Base-by-base conservation (phyloP, 2,329 filamentous ascomycete species). In the Colletotrichum aenigma region DNA sequence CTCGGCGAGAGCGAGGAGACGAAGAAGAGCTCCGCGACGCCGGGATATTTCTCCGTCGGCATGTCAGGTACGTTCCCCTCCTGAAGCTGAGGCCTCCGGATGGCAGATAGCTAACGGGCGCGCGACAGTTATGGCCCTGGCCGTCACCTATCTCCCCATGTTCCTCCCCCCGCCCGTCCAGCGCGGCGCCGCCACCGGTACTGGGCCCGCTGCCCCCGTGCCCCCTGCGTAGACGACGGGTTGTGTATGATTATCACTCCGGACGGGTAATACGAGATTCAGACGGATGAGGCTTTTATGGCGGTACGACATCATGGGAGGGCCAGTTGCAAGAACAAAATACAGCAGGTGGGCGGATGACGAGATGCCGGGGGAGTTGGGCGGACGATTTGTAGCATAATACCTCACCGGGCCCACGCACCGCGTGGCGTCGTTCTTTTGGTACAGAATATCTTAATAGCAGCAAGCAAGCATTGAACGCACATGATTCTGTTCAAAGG, bases 1-100 rank as follows among this genome's bases (percentile, higher is more conserved):
- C 89, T 96, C 64, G 92, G 93, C 78, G 94, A 96, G 89, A 93
- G 93, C 80, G 89, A 92, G 80, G 92, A 93, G 75, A 84, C 91
- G 73, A 90, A 88, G 85, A 93, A 91, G 83, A 93, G 86, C 75
- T 86, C 91, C 30, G 86, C 89, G 61, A 96, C 95, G 7, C 95
- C 96, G 3, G 86, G 88, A 18, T 88, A 89, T 80, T 93, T 97
- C 85, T 93, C 92, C 71, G 92, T 97, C 71, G 90, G 93, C 84
- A 97, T 97, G 94, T 92, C 94, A 24, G 81, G 94, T 95, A 88
- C 81, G 93, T 90, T 28, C 16, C 21, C 30, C 26, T 62, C n/a
- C 26, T 32, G 26, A 10, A 28, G 4, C n/a, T n/a, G n/a, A n/a
- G n/a, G n/a, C n/a, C n/a, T n/a, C 12, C 26, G 9, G n/a, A 2